Evolutionary conservation across 257 asterid species (phyloP), one percentile per base, ranked within the genome.

Genomic region (Salvia hispanica): DNA sequence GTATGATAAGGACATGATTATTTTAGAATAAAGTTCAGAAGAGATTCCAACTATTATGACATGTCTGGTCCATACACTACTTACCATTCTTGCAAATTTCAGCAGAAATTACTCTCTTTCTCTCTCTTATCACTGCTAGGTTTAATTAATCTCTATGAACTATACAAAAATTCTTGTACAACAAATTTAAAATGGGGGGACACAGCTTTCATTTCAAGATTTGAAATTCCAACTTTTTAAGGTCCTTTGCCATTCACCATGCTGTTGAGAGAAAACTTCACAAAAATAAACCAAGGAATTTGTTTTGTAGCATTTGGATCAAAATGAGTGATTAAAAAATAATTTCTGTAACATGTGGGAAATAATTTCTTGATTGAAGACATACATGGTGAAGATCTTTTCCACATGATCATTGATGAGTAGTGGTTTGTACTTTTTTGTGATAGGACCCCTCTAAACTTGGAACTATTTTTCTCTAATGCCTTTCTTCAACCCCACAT

Each of bases 401-500:
- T 78, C 74, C 78, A 44, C 59, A 28, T 42, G 54, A 46, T 56
- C 54, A 70, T 47, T 70, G 48, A 31, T 66, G 62, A 57, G 42
- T 44, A 62, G 62, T 45, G 75, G 40, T 71, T 70, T 74, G 79
- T 72, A 52, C 13, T 43, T 7, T 72, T 72, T 39, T 60, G 70
- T 76, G 65, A 70, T 43, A 40, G 60, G 60, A 40, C 58, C 66
- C 44, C 44, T 60, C 55, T 43, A 25, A 47, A n/a, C 56, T 70
- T 79, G 71, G 79, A 76, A 51, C 53, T 65, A 64, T 66, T 40
- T 72, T 58, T 52, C 28, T 63, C 58, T 52, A 5, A 15, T 69
- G 76, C 15, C 51, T 69, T 63, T 69, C 77, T 72, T 51, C 55
- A 72, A 68, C 75, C 81, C 79, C 73, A 77, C 80, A 44, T 52